Evolutionary conservation across 306 rosid genomes (phyloP).

Genomic region (Glycine soja): DNA sequence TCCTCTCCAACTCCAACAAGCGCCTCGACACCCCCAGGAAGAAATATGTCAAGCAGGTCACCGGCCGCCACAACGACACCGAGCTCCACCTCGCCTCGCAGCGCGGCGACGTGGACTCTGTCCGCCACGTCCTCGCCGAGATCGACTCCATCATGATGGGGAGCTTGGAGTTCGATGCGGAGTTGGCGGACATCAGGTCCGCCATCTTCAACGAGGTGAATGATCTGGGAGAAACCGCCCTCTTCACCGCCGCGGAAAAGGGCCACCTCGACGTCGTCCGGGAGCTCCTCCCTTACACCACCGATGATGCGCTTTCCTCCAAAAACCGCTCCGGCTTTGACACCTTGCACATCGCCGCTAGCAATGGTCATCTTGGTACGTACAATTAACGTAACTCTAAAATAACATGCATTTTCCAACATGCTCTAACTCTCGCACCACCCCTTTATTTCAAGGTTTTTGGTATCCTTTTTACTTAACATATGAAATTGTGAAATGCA

Average conservation of each 20-base stretch:
- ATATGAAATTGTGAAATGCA: too few relatives aligned
- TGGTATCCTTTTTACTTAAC: too few relatives aligned
- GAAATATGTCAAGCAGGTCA: conserved; percentile 86
- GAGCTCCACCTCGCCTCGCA: conserved; percentile 87
- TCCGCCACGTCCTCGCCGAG: conserved; percentile 61
- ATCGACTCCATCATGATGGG: conserved; percentile 78
- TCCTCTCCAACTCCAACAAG: conserved; percentile 66
- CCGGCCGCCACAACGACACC: conserved; percentile 85
- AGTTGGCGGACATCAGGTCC: conserved; percentile 69
- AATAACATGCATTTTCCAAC: too few relatives aligned
- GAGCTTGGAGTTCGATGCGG: conserved; percentile 69
- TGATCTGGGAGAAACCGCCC: conserved; percentile 81
- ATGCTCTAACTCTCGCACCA: too few relatives aligned
- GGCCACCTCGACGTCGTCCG: conserved; percentile 67
- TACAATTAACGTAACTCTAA: background rate
- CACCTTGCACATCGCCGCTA: conserved; percentile 82
- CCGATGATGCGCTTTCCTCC: conserved; percentile 56
- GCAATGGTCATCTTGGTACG: conserved; percentile 77
- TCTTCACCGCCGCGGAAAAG: conserved; percentile 76
- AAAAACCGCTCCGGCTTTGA: conserved; percentile 77
- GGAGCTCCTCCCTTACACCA: conserved; percentile 66
- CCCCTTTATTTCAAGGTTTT: too few relatives aligned
- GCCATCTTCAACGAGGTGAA: conserved; percentile 83
- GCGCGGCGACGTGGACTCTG: conserved; percentile 62
- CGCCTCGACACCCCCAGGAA: conserved; percentile 60